Base-by-base conservation (phyloP, 257 asterid species). In the Solanum pinnatisectum region DNA sequence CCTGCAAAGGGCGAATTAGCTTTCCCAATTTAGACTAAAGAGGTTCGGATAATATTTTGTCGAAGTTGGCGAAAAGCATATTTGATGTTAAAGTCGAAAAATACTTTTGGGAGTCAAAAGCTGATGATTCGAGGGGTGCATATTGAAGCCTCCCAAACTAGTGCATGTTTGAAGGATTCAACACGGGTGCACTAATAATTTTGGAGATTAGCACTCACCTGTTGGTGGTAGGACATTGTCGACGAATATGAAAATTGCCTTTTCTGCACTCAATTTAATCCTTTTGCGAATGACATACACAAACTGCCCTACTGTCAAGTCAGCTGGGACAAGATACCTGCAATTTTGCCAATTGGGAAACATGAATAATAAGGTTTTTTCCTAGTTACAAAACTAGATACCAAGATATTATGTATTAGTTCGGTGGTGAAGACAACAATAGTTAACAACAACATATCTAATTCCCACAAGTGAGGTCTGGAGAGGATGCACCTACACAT, bases 251-350 rank as follows among this genome's bases (percentile, higher is more conserved):
- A 90, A 90, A 25, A 92, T 92, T 2, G 94, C 94, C 84, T 90
- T 90, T 67, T 92, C 94, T 0, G 93, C 89, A 68, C 91, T 89
- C 67, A 92, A 86, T 86, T 92, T 90, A 76, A 92, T 92, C 87
- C 94, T 89, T 85, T 92, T 92, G 27, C 94, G 91, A 13, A 92
- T 90, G 40, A 92, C 94, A 60, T 92, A 90, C 36, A 92, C 94
- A 81, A 92, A 92, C 83, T 92, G 94, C 5, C 94, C 94, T 1
- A 92, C 94, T 1, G 93, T 90, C 52, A 92, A 88, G 88, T 92
- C 94, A 35, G 94, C 91, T 27, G 94, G 94, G 63, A 90, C 92
- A 14, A 90, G 90, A 86, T 92, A 90, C 86, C 94, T 92, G 76
- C 56, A 67, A 71, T 86, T 25, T 49, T 14, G 25, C 14, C 42